Conservation (phyloP, 2,329 filamentous ascomycete species). For the Gnomoniopsis sp. region DNA sequence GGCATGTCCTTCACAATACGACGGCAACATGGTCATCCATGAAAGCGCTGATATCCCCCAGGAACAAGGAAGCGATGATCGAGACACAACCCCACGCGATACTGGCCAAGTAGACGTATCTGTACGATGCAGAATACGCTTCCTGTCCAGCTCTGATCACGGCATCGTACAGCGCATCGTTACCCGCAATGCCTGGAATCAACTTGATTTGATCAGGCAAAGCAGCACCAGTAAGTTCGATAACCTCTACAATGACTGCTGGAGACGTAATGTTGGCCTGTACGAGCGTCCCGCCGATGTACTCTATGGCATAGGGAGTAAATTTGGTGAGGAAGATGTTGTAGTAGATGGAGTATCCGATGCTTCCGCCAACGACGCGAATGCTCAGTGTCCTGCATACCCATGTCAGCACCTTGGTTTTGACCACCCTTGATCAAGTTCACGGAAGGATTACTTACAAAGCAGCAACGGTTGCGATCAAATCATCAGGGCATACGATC, state of each 20-base stretch:
- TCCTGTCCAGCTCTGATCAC: constrained; percentile 54
- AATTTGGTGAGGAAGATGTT: constrained; percentile 51
- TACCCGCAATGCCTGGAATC: constrained; percentile 50
- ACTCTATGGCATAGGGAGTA: constrained; percentile 37
- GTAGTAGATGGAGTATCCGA: constrained; percentile 60
- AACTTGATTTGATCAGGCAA: constrained; percentile 44
- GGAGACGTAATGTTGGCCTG: constrained; percentile 46
- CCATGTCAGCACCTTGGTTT: background rate
- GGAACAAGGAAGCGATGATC: constrained; percentile 54
- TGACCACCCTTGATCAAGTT: no score
- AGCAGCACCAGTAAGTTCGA: constrained; percentile 49
- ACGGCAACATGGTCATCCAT: constrained; percentile 59
- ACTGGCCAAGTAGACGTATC: constrained; percentile 59
- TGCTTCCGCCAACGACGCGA: constrained; percentile 63
- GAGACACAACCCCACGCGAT: constrained; percentile 58
- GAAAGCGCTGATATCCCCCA: constrained; percentile 56
- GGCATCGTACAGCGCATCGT: constrained; percentile 44
- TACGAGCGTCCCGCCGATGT: constrained; percentile 49
- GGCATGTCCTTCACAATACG: constrained; percentile 29
- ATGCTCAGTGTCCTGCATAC: constrained; percentile 56
- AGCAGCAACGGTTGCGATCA: constrained; percentile 67
- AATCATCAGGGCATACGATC: constrained; percentile 66
- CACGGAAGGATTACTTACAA: constrained; percentile 29
- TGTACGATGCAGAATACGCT: constrained; percentile 56
- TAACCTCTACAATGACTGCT: constrained; percentile 44